These are phyloP conservation scores for Gossypium sturtianum DNA, from an alignment of 345 rosid species.

Conservation along the genomic window DNA sequence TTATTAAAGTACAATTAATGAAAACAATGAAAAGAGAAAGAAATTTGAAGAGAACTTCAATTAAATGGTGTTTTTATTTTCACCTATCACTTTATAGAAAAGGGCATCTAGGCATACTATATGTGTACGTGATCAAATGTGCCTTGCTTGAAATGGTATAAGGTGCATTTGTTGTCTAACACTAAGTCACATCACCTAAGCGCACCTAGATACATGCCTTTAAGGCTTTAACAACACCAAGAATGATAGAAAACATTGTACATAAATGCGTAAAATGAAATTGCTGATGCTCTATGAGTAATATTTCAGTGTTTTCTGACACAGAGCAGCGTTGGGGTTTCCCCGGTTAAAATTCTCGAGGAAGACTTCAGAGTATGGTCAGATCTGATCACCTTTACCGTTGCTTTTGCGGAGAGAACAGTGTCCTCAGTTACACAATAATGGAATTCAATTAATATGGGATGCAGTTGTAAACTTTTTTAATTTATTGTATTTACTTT, in stretches of 20 bases:
- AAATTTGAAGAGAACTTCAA: not conserved
- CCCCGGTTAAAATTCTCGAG: not conserved
- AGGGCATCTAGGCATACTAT: not conserved
- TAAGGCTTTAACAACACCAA: not conserved
- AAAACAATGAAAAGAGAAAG: not conserved
- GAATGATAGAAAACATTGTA: slow-evolving; percentile 2
- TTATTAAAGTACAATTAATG: not conserved
- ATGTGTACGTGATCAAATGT: not conserved
- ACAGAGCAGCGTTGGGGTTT: not conserved
- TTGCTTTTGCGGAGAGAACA: not conserved
- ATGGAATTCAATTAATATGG: slow-evolving; percentile 1
- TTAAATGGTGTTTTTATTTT: not conserved
- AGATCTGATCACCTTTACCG: not conserved
- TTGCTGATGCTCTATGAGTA: not conserved
- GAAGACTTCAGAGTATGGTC: not conserved
- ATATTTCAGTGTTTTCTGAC: not conserved
- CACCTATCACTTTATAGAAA: not conserved
- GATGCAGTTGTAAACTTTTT: not conserved
- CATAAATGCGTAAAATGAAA: not conserved
- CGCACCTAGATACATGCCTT: not conserved
- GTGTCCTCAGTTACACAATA: not conserved
- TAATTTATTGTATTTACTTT: not conserved
- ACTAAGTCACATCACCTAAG: not conserved
- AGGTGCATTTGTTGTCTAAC: not conserved
- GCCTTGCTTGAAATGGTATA: not conserved